Conservation (phyloP, 2,329 filamentous ascomycete species). For the Aaosphaeria pasadenensis region DNA sequence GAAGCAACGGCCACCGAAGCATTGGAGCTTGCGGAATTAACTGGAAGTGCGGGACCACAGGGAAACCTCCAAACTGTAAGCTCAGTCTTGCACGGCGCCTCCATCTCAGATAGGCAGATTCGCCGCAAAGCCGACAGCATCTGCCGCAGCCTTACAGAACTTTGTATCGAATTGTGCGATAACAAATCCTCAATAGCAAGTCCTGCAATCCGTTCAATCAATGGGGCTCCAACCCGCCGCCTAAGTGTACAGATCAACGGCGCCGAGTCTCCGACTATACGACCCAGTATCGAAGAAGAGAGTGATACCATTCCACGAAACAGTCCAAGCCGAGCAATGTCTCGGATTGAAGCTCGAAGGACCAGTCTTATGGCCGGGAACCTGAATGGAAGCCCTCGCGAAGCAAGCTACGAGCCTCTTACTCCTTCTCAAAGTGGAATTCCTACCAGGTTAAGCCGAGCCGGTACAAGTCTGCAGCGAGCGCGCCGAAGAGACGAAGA, state of each 20-base stretch:
- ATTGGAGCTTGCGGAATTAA: slow-evolving; percentile 71
- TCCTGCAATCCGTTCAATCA: slow-evolving; percentile 25
- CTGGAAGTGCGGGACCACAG: slow-evolving; percentile 68
- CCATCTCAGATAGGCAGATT: slow-evolving; percentile 74
- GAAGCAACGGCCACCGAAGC: slow-evolving; percentile 82
- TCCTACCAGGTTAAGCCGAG: slow-evolving; percentile 30
- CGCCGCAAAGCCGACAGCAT: slow-evolving; percentile 89
- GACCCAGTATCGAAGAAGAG: slow-evolving; percentile 35
- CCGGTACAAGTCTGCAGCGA: slow-evolving; percentile 37
- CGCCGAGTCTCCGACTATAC: slow-evolving; percentile 26
- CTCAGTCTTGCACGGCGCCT: slow-evolving; percentile 59
- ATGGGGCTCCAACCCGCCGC: slow-evolving; percentile 24
- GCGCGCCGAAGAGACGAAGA: slow-evolving; percentile 27
- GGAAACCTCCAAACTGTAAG: slow-evolving; percentile 61
- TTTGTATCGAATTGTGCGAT: slow-evolving; percentile 73
- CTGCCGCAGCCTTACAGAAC: slow-evolving; percentile 87
- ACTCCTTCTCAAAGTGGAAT: slow-evolving; percentile 19
- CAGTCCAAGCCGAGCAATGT: slow-evolving; percentile 36
- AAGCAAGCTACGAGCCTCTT: slow-evolving; percentile 20
- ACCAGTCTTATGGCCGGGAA: slow-evolving; percentile 27
- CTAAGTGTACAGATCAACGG: slow-evolving; percentile 35
- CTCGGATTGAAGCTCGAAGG: slow-evolving; percentile 46
- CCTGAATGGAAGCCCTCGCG: slow-evolving; percentile 24
- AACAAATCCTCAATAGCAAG: slow-evolving; percentile 26
- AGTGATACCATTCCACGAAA: slow-evolving; percentile 24